Evolutionary conservation across 306 rosid genomes (phyloP), one percentile per base, ranked within the genome.

Genomic region (Sophora flavescens): DNA sequence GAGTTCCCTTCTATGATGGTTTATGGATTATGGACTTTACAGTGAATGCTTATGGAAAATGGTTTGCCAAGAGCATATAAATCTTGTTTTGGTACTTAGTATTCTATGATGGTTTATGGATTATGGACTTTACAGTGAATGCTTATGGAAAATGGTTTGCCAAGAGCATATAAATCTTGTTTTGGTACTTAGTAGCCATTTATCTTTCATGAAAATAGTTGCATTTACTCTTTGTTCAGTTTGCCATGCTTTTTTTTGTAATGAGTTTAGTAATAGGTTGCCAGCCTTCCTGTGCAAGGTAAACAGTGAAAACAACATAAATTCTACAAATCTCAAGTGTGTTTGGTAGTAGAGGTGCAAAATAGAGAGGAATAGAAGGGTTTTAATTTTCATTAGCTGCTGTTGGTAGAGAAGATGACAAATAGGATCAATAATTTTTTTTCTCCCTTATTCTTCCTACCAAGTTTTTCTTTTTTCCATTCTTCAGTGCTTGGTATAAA

Each of bases 71-170:
- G 36, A 53, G 15, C 56, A 8, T 8, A 38, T 28, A 50, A 11
- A n/a, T n/a, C n/a, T n/a, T n/a, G n/a, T 76, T 56, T 12, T 36
- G 12, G 33, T 45, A 32, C 39, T 63, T 11, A 42, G 33, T n/a
- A 60, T n/a, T n/a, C n/a, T n/a, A n/a, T n/a, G n/a, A n/a, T n/a
- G n/a, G n/a, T n/a, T n/a, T n/a, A n/a, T n/a, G n/a, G n/a, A n/a
- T n/a, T n/a, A n/a, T n/a, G n/a, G 26, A 38, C 18, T 56, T 63
- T 63, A 66, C 70, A 64, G 30, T 76, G 12, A 70, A 74, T 70
- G 44, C 59, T n/a, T 36, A 59, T 9, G 12, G 22, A 53, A 62
- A 70, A 53, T 15, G 16, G 18, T 52, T 70, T 62, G 11, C 47
- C 4, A 13, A 28, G 36, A 53, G 15, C 56, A 8, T 8, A 38